phyloP scores from a whole-genome alignment of 108 stramenopile genomes.

The Pseudonitzschia delicatissima region DNA sequence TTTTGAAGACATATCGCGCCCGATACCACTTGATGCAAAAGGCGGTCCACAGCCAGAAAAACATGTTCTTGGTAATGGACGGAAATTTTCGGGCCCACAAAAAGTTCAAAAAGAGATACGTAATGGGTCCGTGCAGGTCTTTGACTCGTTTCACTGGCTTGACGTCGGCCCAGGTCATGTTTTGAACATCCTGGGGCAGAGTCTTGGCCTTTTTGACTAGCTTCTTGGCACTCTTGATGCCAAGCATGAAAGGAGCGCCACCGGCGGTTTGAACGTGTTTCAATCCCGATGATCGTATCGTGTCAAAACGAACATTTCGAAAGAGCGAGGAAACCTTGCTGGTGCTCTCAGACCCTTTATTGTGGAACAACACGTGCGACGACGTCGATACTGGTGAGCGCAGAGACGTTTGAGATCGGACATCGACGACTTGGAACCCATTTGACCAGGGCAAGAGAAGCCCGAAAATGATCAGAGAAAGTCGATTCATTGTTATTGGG shows the following conservation, averaged over 20 bases:
- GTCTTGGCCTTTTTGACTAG: neutral
- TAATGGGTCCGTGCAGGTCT: constrained; percentile 32
- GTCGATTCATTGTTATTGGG: neutral
- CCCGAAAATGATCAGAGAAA: constrained; percentile 6
- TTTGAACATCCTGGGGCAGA: neutral
- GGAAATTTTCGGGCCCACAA: constrained; percentile 21
- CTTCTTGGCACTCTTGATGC: constrained; percentile 1
- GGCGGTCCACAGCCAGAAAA: constrained; percentile 44
- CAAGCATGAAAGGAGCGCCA: neutral
- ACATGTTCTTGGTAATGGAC: constrained; percentile 20
- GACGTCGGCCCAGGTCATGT: constrained; percentile 2
- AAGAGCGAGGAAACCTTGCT: neutral
- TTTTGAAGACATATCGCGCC: constrained; percentile 77
- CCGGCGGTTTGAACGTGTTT: constrained; percentile 22
- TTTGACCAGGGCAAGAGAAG: constrained; percentile 7
- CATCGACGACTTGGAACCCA: neutral
- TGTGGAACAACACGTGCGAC: neutral
- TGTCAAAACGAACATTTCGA: constrained; percentile 18
- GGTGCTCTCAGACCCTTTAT: neutral
- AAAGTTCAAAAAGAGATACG: constrained; percentile 27
- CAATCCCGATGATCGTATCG: constrained; percentile 21
- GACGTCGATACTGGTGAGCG: neutral
- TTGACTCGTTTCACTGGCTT: constrained; percentile 20
- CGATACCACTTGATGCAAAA: constrained; percentile 84
- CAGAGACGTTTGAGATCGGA: neutral